Evolutionary conservation across 139 green algal genomes (phyloP).

Genomic region (Tetraselmis chui): DNA sequence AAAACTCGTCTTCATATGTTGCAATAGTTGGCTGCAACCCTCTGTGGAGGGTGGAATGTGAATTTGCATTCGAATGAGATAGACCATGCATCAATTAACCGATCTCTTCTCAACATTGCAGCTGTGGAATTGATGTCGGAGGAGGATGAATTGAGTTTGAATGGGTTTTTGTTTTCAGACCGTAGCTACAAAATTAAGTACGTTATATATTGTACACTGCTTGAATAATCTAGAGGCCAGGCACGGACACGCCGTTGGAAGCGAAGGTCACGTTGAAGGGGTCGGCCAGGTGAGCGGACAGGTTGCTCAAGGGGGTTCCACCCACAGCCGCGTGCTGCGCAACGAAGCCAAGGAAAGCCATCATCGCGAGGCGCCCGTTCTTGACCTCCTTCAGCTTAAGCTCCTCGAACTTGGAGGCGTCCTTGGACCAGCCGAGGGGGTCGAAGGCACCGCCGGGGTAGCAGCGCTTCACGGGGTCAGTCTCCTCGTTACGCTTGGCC

Average conservation of each 20-base stretch:
- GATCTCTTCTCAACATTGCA: no score
- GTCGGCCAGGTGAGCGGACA: slow-evolving; percentile 53
- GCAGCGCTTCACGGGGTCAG: slow-evolving; percentile 55
- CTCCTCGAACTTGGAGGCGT: slow-evolving; percentile 43
- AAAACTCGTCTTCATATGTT: no score
- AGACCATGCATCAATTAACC: no score
- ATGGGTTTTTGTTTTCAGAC: no score
- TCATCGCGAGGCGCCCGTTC: slow-evolving; percentile 73
- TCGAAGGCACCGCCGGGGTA: slow-evolving; percentile 87
- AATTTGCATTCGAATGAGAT: no score
- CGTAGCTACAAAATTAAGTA: no score
- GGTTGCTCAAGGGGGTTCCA: slow-evolving; percentile 54
- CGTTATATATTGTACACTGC: no score
- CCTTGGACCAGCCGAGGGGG: slow-evolving; percentile 78
- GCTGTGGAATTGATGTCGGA: no score
- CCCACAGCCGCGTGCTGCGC: slow-evolving; percentile 78
- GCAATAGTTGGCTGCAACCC: no score
- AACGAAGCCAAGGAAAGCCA: slow-evolving; percentile 49
- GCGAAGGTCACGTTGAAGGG: slow-evolving; percentile 61
- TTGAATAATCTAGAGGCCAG: no score
- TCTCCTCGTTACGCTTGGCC: slow-evolving; percentile 51
- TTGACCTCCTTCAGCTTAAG: slow-evolving; percentile 85
- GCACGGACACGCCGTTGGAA: slow-evolving; percentile 71
- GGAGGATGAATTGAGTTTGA: no score
- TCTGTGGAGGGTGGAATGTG: no score